These are phyloP conservation scores for Sporothrix euskadiensis DNA, from an alignment of 2,329 filamentous ascomycete genomes.

Conservation along the genomic window DNA sequence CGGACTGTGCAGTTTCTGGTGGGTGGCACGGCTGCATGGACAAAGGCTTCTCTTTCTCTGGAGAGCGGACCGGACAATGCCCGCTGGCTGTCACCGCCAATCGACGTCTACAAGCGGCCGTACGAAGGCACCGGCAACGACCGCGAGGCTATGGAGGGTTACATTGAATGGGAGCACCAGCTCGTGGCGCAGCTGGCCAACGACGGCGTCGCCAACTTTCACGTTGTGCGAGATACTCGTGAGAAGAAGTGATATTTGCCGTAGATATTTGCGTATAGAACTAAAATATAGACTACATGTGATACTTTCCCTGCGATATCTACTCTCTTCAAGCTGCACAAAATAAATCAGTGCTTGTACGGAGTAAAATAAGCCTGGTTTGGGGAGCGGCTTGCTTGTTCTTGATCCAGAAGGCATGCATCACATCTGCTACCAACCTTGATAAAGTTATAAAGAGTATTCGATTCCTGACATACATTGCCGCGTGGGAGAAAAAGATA, in stretches of 20 bases:
- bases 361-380: no score
- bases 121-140: slow-evolving; percentile 27
- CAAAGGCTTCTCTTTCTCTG: neutral
- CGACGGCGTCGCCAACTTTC: slow-evolving; percentile 22
- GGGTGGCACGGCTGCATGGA: slow-evolving; percentile 16
- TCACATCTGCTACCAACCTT: no score
- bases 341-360: no score
- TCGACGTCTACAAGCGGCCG: slow-evolving; percentile 26
- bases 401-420: no score
- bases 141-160: slow-evolving; percentile 26
- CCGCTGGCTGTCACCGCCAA: slow-evolving; percentile 15
- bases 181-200: slow-evolving; percentile 27
- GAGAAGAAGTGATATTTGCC: neutral
- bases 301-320: no score
- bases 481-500: no score
- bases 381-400: no score
- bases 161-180: slow-evolving; percentile 28
- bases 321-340: no score
- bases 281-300: no score
- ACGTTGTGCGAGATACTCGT: slow-evolving; percentile 18
- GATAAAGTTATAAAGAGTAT: no score
- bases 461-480: no score
- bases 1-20: neutral
- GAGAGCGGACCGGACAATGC: neutral
- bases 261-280: no score